These are phyloP conservation scores for Drosera spatulata DNA, from an alignment of 179 eudicot genomes.

Conservation along the genomic window DNA sequence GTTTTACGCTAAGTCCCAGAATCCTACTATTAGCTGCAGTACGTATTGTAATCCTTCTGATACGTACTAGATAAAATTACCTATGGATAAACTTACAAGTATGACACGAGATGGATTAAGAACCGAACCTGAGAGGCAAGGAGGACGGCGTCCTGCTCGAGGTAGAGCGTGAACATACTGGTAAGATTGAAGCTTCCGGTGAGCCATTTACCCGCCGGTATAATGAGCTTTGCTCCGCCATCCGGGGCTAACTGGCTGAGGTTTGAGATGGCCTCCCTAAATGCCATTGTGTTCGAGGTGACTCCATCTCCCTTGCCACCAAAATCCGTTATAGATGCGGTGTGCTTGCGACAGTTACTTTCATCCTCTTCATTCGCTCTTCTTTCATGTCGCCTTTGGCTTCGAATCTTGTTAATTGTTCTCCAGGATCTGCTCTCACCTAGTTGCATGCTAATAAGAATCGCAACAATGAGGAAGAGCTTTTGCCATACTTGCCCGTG, in stretches of 20 bases:
- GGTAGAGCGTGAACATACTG: slow-evolving; percentile 68
- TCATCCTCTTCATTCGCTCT: too few relatives aligned
- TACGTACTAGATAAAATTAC: too few relatives aligned
- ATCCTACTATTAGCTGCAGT: too few relatives aligned
- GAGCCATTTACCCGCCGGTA: slow-evolving; percentile 83
- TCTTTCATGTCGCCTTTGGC: too few relatives aligned
- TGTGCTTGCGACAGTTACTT: slow-evolving; percentile 47
- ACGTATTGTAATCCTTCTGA: too few relatives aligned
- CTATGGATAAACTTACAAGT: neutral
- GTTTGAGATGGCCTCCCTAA: slow-evolving; percentile 33
- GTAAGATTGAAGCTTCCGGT: slow-evolving; percentile 83
- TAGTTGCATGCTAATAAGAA: too few relatives aligned
- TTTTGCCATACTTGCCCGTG: too few relatives aligned
- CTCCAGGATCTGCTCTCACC: too few relatives aligned
- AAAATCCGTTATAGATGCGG: slow-evolving; percentile 46
- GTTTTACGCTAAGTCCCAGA: too few relatives aligned
- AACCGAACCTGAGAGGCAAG: slow-evolving; percentile 75
- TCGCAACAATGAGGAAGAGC: too few relatives aligned
- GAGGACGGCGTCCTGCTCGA: slow-evolving; percentile 55
- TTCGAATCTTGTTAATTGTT: too few relatives aligned
- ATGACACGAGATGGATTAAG: too few relatives aligned
- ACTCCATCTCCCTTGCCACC: slow-evolving; percentile 80
- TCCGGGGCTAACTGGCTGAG: slow-evolving; percentile 35
- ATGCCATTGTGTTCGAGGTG: slow-evolving; percentile 71
- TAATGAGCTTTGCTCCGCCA: slow-evolving; percentile 69